A percentile compares a stretch with the other conserved stretches of the same genome.
phyloP scores from a whole-genome alignment of 306 rosid species.

The Fragaria vesca region DNA sequence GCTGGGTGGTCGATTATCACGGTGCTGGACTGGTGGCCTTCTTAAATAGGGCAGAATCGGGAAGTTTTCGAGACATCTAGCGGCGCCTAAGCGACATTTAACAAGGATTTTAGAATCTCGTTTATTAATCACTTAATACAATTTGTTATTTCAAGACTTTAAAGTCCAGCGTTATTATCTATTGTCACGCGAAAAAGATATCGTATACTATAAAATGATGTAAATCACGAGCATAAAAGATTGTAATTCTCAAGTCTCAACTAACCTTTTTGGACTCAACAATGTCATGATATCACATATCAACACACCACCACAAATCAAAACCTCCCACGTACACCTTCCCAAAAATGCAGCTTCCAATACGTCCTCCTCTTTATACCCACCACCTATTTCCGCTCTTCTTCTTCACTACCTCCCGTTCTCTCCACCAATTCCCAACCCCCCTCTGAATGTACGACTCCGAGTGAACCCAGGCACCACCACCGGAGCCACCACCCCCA shows the following conservation, averaged over 20 bases:
- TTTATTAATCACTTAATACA: no score
- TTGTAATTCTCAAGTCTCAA: no score
- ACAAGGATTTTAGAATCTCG: no score
- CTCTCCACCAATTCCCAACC: background rate
- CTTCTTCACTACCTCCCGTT: background rate
- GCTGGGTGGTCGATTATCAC: no score
- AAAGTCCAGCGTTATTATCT: rapidly evolving
- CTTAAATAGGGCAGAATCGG: no score
- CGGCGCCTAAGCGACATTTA: no score
- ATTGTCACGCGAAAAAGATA: no score
- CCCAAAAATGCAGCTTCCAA: background rate
- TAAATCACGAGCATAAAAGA: no score
- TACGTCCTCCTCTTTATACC: background rate
- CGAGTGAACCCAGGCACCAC: background rate
- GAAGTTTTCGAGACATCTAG: no score
- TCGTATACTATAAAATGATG: no score
- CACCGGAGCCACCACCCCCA: constrained; percentile 14
- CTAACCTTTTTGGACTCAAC: background rate
- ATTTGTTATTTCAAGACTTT: no score
- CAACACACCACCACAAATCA: background rate
- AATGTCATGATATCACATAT: background rate
- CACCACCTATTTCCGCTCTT: background rate
- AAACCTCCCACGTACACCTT: background rate
- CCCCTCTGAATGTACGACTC: background rate
- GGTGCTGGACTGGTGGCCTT: no score